Base-by-base conservation (phyloP, 2,329 filamentous ascomycete species). In the Sclerotinia glacialis region DNA sequence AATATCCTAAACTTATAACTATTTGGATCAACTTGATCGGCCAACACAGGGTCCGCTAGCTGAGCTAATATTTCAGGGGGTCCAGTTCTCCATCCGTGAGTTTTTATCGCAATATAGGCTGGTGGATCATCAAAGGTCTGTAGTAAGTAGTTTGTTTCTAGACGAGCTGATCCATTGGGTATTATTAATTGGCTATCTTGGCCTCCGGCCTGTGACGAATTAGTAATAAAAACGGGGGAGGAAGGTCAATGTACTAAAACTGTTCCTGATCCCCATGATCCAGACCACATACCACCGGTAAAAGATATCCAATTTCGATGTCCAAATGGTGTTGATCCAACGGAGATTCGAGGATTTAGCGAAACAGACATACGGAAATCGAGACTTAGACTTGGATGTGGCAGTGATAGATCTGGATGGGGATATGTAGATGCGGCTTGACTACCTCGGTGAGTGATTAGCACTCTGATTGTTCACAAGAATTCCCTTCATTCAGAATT, bases 331-430 rank as follows among this genome's bases (percentile, higher is more conserved):
- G 80, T 77, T 16, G 76, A 73, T 40, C 81, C 81, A 49, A 83
- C 78, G 28, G 78, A 77, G 14, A 82, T 78, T 42, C 78, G 75
- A 23, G 79, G 79, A 68, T 80, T 79, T 37, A 83, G 75, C 23
- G 75, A 76, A 18, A 83, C 81, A 50, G 80, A 79, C 73, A 84
- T 80, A 65, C 81, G 80, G 70, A 84, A 83, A 71, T 84, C 82
- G 55, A 83, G 81, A 61, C 78, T 78, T 60, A 83, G 77, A 47
- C 76, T 78, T 6, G 82, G 81, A 71, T 79, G 78, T 18, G 82
- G 81, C 5, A 68, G 55, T n/a, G 65, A 60, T 34, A 60, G n/a
- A 34, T 67, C 47, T 23, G 64, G 63, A 26, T 69, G 53, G n/a
- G 68, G 65, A 64, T 60, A 67, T 23, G 50, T 23, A 21, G 53